phyloP scores from a whole-genome alignment of 2,329 filamentous ascomycete genomes.

The Malbranchea zuffiana region DNA sequence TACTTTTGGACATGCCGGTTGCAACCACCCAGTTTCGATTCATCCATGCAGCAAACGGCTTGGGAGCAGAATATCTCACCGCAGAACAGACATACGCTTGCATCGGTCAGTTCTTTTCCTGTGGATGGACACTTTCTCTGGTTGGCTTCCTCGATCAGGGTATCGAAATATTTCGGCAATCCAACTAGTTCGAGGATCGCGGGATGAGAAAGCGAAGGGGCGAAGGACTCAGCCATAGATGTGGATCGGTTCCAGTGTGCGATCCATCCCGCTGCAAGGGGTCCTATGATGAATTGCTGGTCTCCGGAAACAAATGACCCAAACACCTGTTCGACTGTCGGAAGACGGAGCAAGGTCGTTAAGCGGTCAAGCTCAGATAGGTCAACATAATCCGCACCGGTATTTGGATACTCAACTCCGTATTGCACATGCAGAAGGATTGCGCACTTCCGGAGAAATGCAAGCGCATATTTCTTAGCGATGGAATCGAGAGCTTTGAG shows the following conservation, averaged over 20 bases:
- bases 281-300: slow-evolving; percentile 34
- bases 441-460: slow-evolving; percentile 74
- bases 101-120: slow-evolving; percentile 82
- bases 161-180: slow-evolving; percentile 82
- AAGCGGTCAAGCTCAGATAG: slow-evolving; percentile 74
- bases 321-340: slow-evolving; percentile 69
- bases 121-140: slow-evolving; percentile 74
- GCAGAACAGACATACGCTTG: slow-evolving; percentile 85
- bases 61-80: slow-evolving; percentile 96
- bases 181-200: slow-evolving; percentile 90
- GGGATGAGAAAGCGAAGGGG: slow-evolving; percentile 59
- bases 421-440: slow-evolving; percentile 80
- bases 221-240: slow-evolving; percentile 24
- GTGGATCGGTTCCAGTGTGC: slow-evolving; percentile 35
- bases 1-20: slow-evolving; percentile 84
- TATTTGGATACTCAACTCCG: slow-evolving; percentile 73
- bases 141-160: slow-evolving; percentile 83
- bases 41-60: slow-evolving; percentile 71
- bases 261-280: slow-evolving; percentile 60
- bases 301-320: slow-evolving; percentile 40
- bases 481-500: slow-evolving; percentile 26
- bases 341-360: slow-evolving; percentile 62
- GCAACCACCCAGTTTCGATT: slow-evolving; percentile 65
- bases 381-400: slow-evolving; percentile 33
- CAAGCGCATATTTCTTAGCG: slow-evolving; percentile 72